phyloP scores from a whole-genome alignment of 768 basidiomycete genomes.

The Vararia minispora region DNA sequence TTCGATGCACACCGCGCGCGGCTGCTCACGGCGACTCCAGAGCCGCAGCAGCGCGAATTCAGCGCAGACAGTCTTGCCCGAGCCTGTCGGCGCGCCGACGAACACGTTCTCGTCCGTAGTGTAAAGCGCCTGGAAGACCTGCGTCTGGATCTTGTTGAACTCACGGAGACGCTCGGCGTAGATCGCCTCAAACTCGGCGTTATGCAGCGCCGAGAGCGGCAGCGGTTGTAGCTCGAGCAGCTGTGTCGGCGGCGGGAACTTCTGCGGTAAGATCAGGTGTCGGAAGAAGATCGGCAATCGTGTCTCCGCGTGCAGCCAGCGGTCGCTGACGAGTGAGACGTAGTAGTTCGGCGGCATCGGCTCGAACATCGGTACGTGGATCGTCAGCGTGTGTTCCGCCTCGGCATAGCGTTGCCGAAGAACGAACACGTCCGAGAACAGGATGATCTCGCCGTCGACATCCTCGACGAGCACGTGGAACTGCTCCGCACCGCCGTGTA shows the following conservation, averaged over 20 bases:
- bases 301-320: slow-evolving; percentile 94
- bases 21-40: slow-evolving; percentile 80
- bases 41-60: slow-evolving; percentile 93
- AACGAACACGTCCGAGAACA: slow-evolving; percentile 90
- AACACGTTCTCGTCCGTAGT: slow-evolving; percentile 95
- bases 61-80: slow-evolving; percentile 95
- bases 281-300: slow-evolving; percentile 95
- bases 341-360: slow-evolving; percentile 98
- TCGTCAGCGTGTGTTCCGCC: slow-evolving; percentile 88
- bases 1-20: slow-evolving; percentile 87
- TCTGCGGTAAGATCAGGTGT: slow-evolving; percentile 93
- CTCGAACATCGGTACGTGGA: slow-evolving; percentile 95
- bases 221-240: slow-evolving; percentile 88
- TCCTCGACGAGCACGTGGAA: slow-evolving; percentile 96
- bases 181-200: slow-evolving; percentile 82
- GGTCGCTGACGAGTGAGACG: slow-evolving; percentile 88
- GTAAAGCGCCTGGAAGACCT: slow-evolving; percentile 97
- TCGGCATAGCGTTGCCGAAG: slow-evolving; percentile 87
- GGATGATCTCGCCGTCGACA: slow-evolving; percentile 92
- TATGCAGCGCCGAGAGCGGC: slow-evolving; percentile 85
- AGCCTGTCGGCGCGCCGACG: slow-evolving; percentile 92
- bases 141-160: slow-evolving; percentile 99
- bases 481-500: slow-evolving; percentile 79
- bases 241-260: slow-evolving; percentile 87
- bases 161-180: slow-evolving; percentile 71